Conservation (phyloP, 305 asterid species). For the Fraxinus baroniana region DNA sequence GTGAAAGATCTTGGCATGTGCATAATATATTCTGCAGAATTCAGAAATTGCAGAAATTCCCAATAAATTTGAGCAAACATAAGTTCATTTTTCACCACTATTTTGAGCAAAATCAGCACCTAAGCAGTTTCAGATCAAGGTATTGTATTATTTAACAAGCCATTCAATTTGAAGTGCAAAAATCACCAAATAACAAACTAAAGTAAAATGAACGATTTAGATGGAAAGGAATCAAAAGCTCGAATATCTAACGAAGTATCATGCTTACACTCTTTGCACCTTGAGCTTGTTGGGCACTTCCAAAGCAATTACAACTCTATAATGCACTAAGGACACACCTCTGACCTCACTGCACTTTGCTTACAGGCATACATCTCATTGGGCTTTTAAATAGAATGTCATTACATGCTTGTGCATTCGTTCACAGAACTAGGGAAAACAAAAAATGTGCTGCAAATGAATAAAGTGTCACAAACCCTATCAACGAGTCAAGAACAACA, state of each 20-base stretch:
- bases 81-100: background rate
- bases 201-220: background rate
- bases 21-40: background rate
- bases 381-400: background rate
- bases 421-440: background rate
- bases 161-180: background rate
- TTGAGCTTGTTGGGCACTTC: background rate
- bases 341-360: background rate
- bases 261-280: background rate
- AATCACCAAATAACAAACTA: background rate
- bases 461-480: background rate
- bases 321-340: background rate
- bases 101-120: background rate
- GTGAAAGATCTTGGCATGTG: background rate
- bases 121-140: background rate
- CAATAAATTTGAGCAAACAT: background rate
- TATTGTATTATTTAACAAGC: background rate
- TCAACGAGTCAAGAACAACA: background rate
- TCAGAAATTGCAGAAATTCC: background rate
- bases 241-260: background rate
- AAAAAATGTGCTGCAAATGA: constrained; percentile 4
- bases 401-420: constrained; percentile 5
- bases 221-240: background rate
- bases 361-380: background rate
- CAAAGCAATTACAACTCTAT: background rate